phyloP scores from a whole-genome alignment of 768 basidiomycete species.

The Trametes gibbosa region DNA sequence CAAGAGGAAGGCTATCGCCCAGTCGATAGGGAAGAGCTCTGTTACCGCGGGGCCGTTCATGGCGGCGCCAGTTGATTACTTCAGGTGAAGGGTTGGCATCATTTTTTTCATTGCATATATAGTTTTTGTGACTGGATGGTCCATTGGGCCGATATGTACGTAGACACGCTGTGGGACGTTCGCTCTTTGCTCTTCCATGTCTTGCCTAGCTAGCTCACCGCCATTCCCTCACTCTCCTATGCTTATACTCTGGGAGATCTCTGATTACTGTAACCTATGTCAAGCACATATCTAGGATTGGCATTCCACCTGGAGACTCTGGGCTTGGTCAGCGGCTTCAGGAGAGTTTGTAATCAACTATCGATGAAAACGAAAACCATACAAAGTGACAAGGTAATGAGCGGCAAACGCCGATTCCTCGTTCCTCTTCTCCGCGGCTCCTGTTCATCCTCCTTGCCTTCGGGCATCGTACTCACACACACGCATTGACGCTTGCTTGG shows the following conservation, averaged over 20 bases:
- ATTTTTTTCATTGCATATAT: neutral
- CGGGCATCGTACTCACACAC: neutral
- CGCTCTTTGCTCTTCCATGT: neutral
- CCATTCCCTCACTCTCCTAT: neutral
- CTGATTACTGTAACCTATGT: neutral
- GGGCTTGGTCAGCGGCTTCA: constrained; percentile 1
- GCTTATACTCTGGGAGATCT: neutral
- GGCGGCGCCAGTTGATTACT: constrained; percentile 9
- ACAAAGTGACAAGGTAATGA: constrained; percentile 16
- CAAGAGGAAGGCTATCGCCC: constrained; percentile 55
- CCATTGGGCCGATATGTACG: neutral
- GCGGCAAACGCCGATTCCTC: constrained; percentile 15
- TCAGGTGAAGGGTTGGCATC: neutral
- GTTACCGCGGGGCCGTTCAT: constrained; percentile 30
- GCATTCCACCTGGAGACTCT: neutral
- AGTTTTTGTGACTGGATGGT: neutral
- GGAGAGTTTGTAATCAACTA: constrained; percentile 1
- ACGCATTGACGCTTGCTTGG: neutral
- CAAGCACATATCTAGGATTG: neutral
- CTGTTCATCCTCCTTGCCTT: constrained; percentile 7
- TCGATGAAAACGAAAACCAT: constrained; percentile 13
- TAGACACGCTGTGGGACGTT: neutral
- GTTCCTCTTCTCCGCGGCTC: constrained; percentile 15
- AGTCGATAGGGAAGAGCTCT: constrained; percentile 43
- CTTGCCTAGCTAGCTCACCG: neutral